Evolutionary conservation across 73 alveolate genomes (phyloP), one percentile per base, ranked within the genome.

Genomic region (Halteria grandinella): DNA sequence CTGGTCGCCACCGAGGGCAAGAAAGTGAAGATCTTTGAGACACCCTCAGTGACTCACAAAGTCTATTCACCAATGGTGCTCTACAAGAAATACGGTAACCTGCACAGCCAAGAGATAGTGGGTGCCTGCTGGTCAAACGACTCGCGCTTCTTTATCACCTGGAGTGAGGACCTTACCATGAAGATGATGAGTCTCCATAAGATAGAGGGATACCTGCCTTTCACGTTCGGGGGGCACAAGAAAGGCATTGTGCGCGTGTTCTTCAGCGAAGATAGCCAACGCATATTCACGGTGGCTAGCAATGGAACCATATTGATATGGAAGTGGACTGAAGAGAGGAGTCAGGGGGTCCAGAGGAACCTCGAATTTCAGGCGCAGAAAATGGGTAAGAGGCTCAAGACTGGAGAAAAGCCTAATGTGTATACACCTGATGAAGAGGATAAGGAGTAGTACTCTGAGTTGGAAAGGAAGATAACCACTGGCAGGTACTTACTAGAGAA

Each of bases 301-400:
- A 91, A 92, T 60, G 99, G 99, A n/a, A 73, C 91, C 14, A 69
- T 95, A 60, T 78, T 94, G 24, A 83, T 95, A 33, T 95, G 99
- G 99, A 95, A 93, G 76, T 93, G 93, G 92, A 89, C 83, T 1
- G 95, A 79, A 17, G 98, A 92, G 43, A 66, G 76, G 64, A 64
- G 93, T 28, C 93, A 92, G 39, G 96, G 85, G 48, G 89, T 57
- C 55, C 47, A 89, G 84, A 84, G 78, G 36, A 71, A 75, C 60
- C 31, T 76, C 51, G 87, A 90, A 50, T 92, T 92, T 64, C 85
- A 77, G 51, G 81, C 83, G 71, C 74, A 72, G 52, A 83, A 79
- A 36, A 71, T 73, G 51, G 79, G 79, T 8, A 89, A 92, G 72
- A 62, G 91, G 58, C 55, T 29, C 50, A 83, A 79, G 51, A 48